Percentiles rank a stretch among this genome's conserved stretches.
Conservation (phyloP, 1,284 basidiomycete genomes). For the Abortiporus biennis region DNA sequence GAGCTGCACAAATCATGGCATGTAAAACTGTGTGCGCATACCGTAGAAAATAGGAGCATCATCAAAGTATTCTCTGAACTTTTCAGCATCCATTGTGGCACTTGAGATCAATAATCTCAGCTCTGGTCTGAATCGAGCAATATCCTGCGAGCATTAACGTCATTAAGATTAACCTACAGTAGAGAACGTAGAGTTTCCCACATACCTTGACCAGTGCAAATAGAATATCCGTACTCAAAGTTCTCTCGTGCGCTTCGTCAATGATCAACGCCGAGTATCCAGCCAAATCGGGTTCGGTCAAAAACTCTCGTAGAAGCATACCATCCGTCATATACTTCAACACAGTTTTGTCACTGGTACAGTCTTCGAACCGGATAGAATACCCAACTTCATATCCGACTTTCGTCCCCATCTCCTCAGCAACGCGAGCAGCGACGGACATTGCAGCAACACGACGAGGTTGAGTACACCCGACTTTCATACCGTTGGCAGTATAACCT, state of each 20-base stretch:
- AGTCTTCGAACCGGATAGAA: slow-evolving; percentile 98
- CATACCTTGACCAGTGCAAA: slow-evolving; percentile 95
- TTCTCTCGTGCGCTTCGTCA: slow-evolving; percentile 95
- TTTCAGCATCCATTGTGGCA: slow-evolving; percentile 95
- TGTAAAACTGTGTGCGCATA: slow-evolving; percentile 28
- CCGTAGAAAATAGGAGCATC: slow-evolving; percentile 91
- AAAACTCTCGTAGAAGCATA: slow-evolving; percentile 93
- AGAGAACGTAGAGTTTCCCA: slow-evolving; percentile 19
- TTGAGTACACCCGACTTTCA: slow-evolving; percentile 96
- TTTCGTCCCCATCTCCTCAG: slow-evolving; percentile 96
- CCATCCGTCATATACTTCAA: slow-evolving; percentile 99
- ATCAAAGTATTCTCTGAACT: slow-evolving; percentile 96
- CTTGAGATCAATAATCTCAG: slow-evolving; percentile 88
- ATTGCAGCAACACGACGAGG: slow-evolving; percentile 98
- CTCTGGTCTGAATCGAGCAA: slow-evolving; percentile 94
- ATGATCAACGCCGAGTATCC: slow-evolving; percentile 92
- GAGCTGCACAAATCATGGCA: not conserved
- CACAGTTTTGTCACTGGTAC: slow-evolving; percentile 96
- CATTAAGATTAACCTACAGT: slow-evolving; percentile 17
- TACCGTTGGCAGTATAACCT: slow-evolving; percentile 84
- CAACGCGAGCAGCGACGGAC: slow-evolving; percentile 98
- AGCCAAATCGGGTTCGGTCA: slow-evolving; percentile 92
- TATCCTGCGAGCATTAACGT: slow-evolving; percentile 57
- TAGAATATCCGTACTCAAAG: slow-evolving; percentile 93
- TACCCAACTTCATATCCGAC: slow-evolving; percentile 98